Evolutionary conservation across 2,329 filamentous ascomycete genomes (phyloP).

Genomic region (Alternaria sp.): DNA sequence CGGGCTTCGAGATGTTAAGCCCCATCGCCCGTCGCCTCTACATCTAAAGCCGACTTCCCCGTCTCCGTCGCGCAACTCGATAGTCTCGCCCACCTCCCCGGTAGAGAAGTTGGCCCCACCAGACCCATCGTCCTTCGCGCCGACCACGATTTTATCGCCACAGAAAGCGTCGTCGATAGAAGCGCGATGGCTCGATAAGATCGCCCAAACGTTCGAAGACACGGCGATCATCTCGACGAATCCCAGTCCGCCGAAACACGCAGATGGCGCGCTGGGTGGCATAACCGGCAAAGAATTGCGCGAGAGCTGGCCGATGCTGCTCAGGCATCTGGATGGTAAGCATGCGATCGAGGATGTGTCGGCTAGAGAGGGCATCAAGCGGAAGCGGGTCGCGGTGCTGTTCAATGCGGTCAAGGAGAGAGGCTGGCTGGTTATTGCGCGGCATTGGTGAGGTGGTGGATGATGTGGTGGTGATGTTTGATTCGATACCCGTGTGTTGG

Average conservation of each 20-base stretch:
- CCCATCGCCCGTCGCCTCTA: slow-evolving; percentile 41
- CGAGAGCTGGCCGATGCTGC: slow-evolving; percentile 74
- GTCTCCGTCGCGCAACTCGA: slow-evolving; percentile 30
- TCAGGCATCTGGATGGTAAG: slow-evolving; percentile 87
- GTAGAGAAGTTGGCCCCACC: slow-evolving; percentile 20
- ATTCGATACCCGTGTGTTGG: neutral
- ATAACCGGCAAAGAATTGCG: slow-evolving; percentile 53
- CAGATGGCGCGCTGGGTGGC: slow-evolving; percentile 20
- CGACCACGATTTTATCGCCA: slow-evolving; percentile 69
- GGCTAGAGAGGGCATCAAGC: slow-evolving; percentile 83
- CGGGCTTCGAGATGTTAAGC: slow-evolving; percentile 26
- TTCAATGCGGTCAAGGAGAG: slow-evolving; percentile 71
- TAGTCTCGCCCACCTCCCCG: slow-evolving; percentile 26
- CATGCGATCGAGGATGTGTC: slow-evolving; percentile 86
- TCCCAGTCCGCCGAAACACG: slow-evolving; percentile 29
- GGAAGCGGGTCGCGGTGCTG: slow-evolving; percentile 67
- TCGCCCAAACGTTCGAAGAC: slow-evolving; percentile 42
- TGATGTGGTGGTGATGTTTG: neutral
- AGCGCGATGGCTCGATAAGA: slow-evolving; percentile 68
- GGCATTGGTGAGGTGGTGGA: slow-evolving; percentile 44
- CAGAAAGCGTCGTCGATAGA: slow-evolving; percentile 80
- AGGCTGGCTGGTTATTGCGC: slow-evolving; percentile 61
- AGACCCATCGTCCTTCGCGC: slow-evolving; percentile 33
- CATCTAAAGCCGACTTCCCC: slow-evolving; percentile 43
- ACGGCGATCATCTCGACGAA: slow-evolving; percentile 46